phyloP scores from a whole-genome alignment of 768 basidiomycete genomes.

The Bullera alba region DNA sequence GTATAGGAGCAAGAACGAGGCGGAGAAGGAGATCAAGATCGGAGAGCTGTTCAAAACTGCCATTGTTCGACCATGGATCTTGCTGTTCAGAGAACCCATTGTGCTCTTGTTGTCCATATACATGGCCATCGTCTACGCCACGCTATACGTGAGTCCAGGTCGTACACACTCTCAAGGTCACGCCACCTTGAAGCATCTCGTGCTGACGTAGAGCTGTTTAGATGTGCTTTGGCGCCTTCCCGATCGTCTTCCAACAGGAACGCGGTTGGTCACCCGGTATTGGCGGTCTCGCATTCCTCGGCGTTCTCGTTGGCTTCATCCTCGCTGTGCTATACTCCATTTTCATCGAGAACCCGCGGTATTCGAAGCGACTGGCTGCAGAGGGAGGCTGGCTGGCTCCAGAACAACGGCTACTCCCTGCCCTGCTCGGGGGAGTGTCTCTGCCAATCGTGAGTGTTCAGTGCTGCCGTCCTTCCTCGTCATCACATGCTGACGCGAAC shows the following conservation, averaged over 20 bases:
- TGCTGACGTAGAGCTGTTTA: conserved; percentile 7
- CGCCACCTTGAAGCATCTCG: neutral
- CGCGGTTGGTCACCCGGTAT: conserved; percentile 47
- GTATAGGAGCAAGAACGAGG: conserved; percentile 33
- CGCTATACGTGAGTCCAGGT: conserved; percentile 8
- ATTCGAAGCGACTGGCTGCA: conserved; percentile 25
- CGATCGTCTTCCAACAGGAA: conserved; percentile 42
- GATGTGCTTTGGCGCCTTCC: conserved; percentile 45
- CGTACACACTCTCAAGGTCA: neutral
- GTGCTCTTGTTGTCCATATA: conserved; percentile 33
- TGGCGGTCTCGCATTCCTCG: conserved; percentile 43
- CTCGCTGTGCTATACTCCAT: conserved; percentile 24
- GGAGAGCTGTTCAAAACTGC: conserved; percentile 22
- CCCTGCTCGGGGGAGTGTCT: conserved; percentile 36
- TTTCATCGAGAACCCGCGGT: conserved; percentile 39
- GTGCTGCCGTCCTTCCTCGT: neutral
- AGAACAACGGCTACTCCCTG: conserved; percentile 44
- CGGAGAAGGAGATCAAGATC: conserved; percentile 18
- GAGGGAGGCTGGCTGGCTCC: conserved; percentile 41
- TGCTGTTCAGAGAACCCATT: conserved; percentile 44
- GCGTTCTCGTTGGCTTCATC: conserved; percentile 34
- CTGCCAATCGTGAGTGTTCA: conserved; percentile 25
- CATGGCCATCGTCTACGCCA: conserved; percentile 12
- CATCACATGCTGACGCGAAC: too few species aligned
- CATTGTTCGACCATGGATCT: conserved; percentile 18